Evolutionary conservation across 345 rosid genomes (phyloP).

Genomic region (Cochlearia excelsa): DNA sequence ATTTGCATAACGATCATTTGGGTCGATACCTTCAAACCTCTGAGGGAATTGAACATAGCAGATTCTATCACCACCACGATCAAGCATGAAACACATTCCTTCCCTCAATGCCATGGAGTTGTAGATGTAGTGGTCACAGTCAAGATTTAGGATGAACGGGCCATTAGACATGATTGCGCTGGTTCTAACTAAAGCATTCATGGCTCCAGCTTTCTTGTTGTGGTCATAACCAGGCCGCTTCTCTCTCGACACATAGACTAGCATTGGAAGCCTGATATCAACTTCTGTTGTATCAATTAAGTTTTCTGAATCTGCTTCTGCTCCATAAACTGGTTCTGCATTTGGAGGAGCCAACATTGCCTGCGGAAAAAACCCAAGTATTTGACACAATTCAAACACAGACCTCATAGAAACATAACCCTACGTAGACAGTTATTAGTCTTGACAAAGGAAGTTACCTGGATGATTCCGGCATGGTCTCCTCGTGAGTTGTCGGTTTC

Average conservation of each 20-base stretch:
- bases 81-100: slow-evolving; percentile 76
- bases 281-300: slow-evolving; percentile 52
- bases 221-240: slow-evolving; percentile 63
- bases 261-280: slow-evolving; percentile 55
- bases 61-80: slow-evolving; percentile 58
- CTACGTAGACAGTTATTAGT: not conserved
- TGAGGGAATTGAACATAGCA: slow-evolving; percentile 66
- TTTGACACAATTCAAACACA: not conserved
- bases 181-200: slow-evolving; percentile 63
- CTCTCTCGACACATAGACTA: slow-evolving; percentile 65
- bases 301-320: slow-evolving; percentile 54
- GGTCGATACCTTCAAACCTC: slow-evolving; percentile 65
- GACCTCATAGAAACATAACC: not conserved
- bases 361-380: slow-evolving; percentile 31
- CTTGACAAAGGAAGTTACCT: slow-evolving; percentile 42
- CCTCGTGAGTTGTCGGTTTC: slow-evolving; percentile 63
- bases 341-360: slow-evolving; percentile 84
- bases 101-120: slow-evolving; percentile 58
- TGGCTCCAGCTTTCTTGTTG: slow-evolving; percentile 74
- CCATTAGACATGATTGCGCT: slow-evolving; percentile 70
- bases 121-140: slow-evolving; percentile 62
- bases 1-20: slow-evolving; percentile 57
- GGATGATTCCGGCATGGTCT: slow-evolving; percentile 79
- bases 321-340: slow-evolving; percentile 59
- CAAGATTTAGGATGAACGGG: slow-evolving; percentile 64